Base-by-base conservation (phyloP, 129 eudicot species). In the Flaveria brownii region DNA sequence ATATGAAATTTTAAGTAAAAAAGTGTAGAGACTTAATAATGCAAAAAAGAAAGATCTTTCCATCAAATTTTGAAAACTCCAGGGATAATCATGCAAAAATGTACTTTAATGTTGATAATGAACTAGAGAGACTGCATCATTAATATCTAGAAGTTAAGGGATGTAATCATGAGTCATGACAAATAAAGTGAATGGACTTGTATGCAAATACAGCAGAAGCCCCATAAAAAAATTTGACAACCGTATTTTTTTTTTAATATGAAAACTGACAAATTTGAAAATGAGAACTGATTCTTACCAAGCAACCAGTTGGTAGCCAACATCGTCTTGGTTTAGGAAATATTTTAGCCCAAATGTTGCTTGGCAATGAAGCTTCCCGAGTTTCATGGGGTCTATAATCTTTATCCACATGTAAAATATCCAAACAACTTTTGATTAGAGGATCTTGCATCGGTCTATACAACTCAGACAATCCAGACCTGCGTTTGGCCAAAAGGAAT, bases 241-340 rank as follows among this genome's bases (percentile, higher is more conserved):
- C 7, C 41, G 7, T 36, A n/a, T 36, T 36, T 36, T 36, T 36
- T 36, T 36, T 36, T 36, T 3, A 15, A 3, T 20, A 9, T 57
- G n/a, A 59, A 16, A 59, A 59, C 14, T 59, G 7, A 6, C 39
- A n/a, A 59, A 23, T 10, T 11, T 59, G 36, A 59, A 13, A 62
- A 28, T 28, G 14, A 62, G 30, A 33, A 25, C 30, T 0, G 9
- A 54, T 1, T 55, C 66, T 71, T 85, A 93, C 98, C 88, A 93
- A 83, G 77, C 93, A 93, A 76, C 98, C 98, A 77, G 97, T 93
- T 9, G 98, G 98, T 74, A 93, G 90, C 98, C 98, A 93, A 84
- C 86, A 84, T 84, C 91, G 84, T 84, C 88, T 87, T 71, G 96
- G 84, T 84, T 84, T 90, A 51, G 98, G 96, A 51, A 91, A 85